phyloP scores from a whole-genome alignment of 352 stramenopile genomes.

The Phytophthora sansomeana region DNA sequence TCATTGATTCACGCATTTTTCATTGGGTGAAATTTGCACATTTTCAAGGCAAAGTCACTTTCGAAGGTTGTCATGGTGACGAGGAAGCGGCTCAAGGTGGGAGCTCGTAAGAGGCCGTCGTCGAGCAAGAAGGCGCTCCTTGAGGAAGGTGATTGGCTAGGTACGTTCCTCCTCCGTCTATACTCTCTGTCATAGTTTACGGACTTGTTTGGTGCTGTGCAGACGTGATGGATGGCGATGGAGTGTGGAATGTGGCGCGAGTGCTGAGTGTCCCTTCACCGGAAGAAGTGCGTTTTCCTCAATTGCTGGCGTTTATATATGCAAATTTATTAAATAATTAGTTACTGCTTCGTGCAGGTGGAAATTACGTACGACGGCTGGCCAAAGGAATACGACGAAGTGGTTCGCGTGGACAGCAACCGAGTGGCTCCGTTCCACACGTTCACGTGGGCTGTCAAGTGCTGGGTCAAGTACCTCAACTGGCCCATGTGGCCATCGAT shows the following conservation, averaged over 20 bases:
- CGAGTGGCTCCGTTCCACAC: conserved; percentile 79
- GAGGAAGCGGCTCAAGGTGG: not conserved
- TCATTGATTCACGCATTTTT: not conserved
- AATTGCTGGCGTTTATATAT: not conserved
- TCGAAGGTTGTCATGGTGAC: not conserved
- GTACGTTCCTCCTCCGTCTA: not conserved
- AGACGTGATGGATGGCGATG: conserved; percentile 74
- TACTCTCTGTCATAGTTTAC: not conserved
- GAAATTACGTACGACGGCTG: conserved; percentile 80
- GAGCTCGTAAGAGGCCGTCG: not conserved
- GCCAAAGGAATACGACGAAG: conserved; percentile 62
- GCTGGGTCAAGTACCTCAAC: conserved; percentile 85
- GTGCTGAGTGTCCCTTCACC: conserved; percentile 44
- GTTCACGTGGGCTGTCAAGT: conserved; percentile 82
- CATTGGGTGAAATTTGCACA: not conserved
- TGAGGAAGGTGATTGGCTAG: not conserved
- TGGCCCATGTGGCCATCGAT: conserved; percentile 80
- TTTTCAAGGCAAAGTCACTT: not conserved
- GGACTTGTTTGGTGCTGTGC: not conserved
- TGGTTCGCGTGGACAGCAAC: conserved; percentile 60
- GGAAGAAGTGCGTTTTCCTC: conserved; percentile 18
- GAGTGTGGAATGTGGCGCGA: conserved; percentile 74
- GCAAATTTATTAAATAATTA: not conserved
- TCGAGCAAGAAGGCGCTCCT: not conserved
- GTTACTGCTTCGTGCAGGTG: conserved; percentile 38